phyloP scores from a whole-genome alignment of 2,329 filamentous ascomycete species.

The Phyllosticta capitalensis region DNA sequence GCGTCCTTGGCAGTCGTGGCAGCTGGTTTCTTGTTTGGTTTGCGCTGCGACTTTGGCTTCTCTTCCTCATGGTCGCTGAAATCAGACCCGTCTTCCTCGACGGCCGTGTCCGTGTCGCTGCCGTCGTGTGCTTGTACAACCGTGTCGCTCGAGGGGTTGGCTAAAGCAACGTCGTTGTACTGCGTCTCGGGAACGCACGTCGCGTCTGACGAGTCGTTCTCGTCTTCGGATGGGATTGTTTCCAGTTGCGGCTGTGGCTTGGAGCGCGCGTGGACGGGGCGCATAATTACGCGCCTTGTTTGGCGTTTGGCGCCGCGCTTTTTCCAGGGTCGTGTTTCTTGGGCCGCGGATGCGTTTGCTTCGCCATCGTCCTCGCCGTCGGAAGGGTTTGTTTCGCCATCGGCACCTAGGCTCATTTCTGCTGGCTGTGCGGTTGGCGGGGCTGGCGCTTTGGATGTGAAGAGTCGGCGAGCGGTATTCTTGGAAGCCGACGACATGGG shows the following conservation, averaged over 20 bases:
- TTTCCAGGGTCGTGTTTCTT: conserved; percentile 58
- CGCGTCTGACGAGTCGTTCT: conserved; percentile 17
- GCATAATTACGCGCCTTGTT: conserved; percentile 55
- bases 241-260: conserved; percentile 16
- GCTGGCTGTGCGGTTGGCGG: background rate
- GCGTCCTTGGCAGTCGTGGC: conserved; percentile 17
- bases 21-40: conserved; percentile 14
- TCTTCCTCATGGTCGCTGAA: conserved; percentile 7
- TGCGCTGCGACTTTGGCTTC: conserved; percentile 17
- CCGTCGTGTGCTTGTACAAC: conserved; percentile 27
- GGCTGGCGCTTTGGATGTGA: conserved; percentile 18
- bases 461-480: conserved; percentile 21
- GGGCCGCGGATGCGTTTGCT: conserved; percentile 36
- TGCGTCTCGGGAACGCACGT: conserved; percentile 32
- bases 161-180: conserved; percentile 15
- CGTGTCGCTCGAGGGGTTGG: conserved; percentile 14
- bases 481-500: conserved; percentile 19
- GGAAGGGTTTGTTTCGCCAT: conserved; percentile 36
- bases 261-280: conserved; percentile 11
- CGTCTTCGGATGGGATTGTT: conserved; percentile 27
- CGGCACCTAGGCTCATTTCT: conserved; percentile 37
- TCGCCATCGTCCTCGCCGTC: conserved; percentile 49
- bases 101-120: conserved; percentile 26
- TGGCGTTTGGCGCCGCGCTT: conserved; percentile 79
- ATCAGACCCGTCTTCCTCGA: conserved; percentile 28